Evolutionary conservation across 2,329 filamentous ascomycete species (phyloP).

Genomic region (Claviceps cyperi): DNA sequence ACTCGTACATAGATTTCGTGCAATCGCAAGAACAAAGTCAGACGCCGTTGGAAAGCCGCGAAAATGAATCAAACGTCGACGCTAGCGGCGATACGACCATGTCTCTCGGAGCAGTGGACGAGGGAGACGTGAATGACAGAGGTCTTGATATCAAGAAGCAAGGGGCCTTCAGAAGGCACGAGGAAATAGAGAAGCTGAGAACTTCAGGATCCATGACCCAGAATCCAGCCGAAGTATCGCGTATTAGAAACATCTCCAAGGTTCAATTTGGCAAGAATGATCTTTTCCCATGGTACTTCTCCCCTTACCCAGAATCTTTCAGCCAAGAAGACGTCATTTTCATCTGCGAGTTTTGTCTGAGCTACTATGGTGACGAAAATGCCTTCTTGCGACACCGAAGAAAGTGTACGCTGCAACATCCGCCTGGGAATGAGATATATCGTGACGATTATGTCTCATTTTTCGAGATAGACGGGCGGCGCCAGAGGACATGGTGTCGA

Average conservation of each 20-base stretch:
- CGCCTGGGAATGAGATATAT: conserved; percentile 96
- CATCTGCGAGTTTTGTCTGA: conserved; percentile 94
- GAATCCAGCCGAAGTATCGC: conserved; percentile 90
- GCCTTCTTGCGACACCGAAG: conserved; percentile 73
- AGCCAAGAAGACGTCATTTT: conserved; percentile 81
- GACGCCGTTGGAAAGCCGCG: conserved; percentile 26
- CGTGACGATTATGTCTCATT: conserved; percentile 88
- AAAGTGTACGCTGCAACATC: conserved; percentile 85
- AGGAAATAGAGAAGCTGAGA: conserved; percentile 91
- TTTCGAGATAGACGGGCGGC: conserved; percentile 89
- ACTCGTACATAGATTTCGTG: conserved; percentile 24
- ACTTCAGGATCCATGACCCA: conserved; percentile 97
- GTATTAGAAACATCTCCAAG: conserved; percentile 85
- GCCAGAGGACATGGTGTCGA: conserved; percentile 91
- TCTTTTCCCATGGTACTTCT: conserved; percentile 98
- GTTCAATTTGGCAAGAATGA: conserved; percentile 89
- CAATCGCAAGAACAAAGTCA: conserved; percentile 32
- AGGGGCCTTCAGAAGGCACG: conserved; percentile 58
- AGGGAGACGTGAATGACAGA: conserved; percentile 41
- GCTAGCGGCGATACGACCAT: conserved; percentile 28
- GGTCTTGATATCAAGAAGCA: conserved; percentile 29
- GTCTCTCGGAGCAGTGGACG: conserved; percentile 32
- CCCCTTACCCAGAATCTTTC: conserved; percentile 83
- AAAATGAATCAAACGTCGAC: conserved; percentile 30
- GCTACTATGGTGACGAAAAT: conserved; percentile 72